Evolutionary conservation across 495 filamentous ascomycete species (phyloP).

Genomic region (Annulohypoxylon bovei): DNA sequence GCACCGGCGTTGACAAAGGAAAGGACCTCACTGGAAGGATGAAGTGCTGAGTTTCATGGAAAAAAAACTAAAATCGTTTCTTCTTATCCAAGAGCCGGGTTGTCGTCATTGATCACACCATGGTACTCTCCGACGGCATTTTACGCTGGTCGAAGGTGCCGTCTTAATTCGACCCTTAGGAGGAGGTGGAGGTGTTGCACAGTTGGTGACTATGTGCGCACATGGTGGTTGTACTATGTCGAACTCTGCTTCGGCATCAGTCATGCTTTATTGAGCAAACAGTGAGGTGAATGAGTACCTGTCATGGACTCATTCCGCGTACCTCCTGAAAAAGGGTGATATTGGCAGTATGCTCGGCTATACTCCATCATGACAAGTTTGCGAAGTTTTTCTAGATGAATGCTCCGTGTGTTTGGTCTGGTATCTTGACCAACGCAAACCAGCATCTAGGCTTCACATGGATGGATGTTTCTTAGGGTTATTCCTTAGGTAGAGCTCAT

Average conservation of each 20-base stretch:
- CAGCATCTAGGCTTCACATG: background rate
- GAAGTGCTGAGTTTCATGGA: slow-evolving; percentile 34
- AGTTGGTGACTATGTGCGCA: slow-evolving; percentile 5
- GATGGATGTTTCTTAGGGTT: slow-evolving; percentile 1
- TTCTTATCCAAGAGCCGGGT: slow-evolving; percentile 31
- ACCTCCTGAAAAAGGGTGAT: background rate
- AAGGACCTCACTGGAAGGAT: slow-evolving; percentile 46
- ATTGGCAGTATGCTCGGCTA: slow-evolving; percentile 8
- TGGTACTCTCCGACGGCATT: slow-evolving; percentile 54
- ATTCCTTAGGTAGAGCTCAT: slow-evolving; percentile 2
- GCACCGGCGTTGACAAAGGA: slow-evolving; percentile 63
- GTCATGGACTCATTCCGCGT: background rate
- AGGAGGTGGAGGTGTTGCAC: slow-evolving; percentile 19
- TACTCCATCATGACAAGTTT: slow-evolving; percentile 1
- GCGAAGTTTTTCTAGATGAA: background rate
- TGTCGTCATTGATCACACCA: slow-evolving; percentile 46
- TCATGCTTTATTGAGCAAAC: slow-evolving; percentile 1
- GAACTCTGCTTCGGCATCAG: slow-evolving; percentile 11
- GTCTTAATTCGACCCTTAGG: slow-evolving; percentile 53
- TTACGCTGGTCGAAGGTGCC: slow-evolving; percentile 72
- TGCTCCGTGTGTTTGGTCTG: background rate
- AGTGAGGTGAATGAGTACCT: slow-evolving; percentile 5
- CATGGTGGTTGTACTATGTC: slow-evolving; percentile 32
- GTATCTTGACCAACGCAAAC: background rate
- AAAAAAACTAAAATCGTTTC: slow-evolving; percentile 27